Conservation (phyloP, 208 protist genomes). For the Leishmania guyanensis region DNA sequence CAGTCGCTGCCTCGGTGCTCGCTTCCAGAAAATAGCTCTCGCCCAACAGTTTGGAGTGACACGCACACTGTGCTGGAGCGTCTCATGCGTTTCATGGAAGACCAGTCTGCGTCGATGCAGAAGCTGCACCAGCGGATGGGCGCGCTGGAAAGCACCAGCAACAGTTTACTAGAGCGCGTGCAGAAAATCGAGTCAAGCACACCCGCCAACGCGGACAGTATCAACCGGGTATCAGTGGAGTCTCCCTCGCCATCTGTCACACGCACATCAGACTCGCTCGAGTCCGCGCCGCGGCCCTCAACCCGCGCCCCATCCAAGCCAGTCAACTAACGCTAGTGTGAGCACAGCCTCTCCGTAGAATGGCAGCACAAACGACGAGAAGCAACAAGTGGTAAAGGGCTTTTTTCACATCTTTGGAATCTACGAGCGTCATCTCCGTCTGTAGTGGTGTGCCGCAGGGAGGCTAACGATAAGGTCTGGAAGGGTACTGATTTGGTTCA, state of each 20-base stretch:
- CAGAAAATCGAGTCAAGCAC: slow-evolving; percentile 9
- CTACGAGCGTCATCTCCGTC: neutral
- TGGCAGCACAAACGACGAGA: neutral
- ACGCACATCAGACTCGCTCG: slow-evolving; percentile 22
- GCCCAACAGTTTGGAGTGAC: neutral
- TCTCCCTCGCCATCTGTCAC: slow-evolving; percentile 28
- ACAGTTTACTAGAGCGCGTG: slow-evolving; percentile 19
- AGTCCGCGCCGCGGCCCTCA: slow-evolving; percentile 8
- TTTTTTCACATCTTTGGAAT: neutral
- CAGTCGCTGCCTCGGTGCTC: neutral
- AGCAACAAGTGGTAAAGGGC: neutral
- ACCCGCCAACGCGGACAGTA: neutral
- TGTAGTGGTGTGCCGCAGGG: neutral
- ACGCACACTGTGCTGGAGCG: slow-evolving; percentile 15
- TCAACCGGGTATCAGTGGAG: slow-evolving; percentile 17
- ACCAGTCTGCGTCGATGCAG: slow-evolving; percentile 24
- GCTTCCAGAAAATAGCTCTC: neutral
- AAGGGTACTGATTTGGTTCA: neutral
- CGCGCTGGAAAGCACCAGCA: slow-evolving; percentile 24
- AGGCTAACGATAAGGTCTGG: neutral
- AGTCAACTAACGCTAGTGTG: neutral
- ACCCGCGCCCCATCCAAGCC: slow-evolving; percentile 40
- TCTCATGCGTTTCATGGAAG: slow-evolving; percentile 24
- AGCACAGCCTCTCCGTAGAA: neutral
- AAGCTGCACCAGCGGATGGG: slow-evolving; percentile 26